Evolutionary conservation across 2,329 filamentous ascomycete species (phyloP).

Genomic region (Hymenoscyphus fraxineus): DNA sequence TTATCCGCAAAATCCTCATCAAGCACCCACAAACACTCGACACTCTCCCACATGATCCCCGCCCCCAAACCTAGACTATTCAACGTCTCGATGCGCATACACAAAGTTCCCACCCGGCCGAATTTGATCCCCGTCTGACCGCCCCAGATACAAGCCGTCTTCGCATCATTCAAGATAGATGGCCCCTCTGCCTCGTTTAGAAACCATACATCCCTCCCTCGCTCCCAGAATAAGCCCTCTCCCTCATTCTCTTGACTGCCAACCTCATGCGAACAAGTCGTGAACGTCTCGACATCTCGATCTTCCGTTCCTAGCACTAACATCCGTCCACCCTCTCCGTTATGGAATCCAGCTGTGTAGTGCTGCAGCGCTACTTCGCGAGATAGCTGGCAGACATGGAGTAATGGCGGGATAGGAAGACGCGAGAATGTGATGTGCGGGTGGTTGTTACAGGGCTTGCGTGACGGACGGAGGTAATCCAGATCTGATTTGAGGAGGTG

Average conservation of each 20-base stretch:
- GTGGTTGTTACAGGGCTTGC: conserved; percentile 16
- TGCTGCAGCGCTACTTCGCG: background rate
- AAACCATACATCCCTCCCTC: conserved; percentile 2
- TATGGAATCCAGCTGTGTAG: conserved; percentile 12
- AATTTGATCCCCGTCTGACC: conserved; percentile 15
- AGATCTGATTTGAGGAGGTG: conserved; percentile 18
- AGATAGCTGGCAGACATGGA: conserved; percentile 9
- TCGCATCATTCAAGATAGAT: background rate
- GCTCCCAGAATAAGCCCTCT: conserved; percentile 2
- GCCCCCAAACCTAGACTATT: conserved; percentile 42
- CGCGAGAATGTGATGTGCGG: conserved; percentile 10
- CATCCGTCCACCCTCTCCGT: background rate
- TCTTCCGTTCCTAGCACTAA: conserved; percentile 8
- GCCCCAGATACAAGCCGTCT: conserved; percentile 11
- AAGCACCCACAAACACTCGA: conserved; percentile 34
- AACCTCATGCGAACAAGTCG: conserved; percentile 16
- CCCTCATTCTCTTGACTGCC: background rate
- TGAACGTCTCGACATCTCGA: conserved; percentile 16
- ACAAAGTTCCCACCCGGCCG: conserved; percentile 6
- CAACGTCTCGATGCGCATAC: conserved; percentile 9
- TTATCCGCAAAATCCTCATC: background rate
- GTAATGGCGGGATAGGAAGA: conserved; percentile 2
- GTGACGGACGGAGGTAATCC: conserved; percentile 16
- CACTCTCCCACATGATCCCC: conserved; percentile 57
- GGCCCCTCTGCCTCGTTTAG: background rate